Conservation (phyloP, 2,329 filamentous ascomycete genomes). For the Cryphonectria parasitica region DNA sequence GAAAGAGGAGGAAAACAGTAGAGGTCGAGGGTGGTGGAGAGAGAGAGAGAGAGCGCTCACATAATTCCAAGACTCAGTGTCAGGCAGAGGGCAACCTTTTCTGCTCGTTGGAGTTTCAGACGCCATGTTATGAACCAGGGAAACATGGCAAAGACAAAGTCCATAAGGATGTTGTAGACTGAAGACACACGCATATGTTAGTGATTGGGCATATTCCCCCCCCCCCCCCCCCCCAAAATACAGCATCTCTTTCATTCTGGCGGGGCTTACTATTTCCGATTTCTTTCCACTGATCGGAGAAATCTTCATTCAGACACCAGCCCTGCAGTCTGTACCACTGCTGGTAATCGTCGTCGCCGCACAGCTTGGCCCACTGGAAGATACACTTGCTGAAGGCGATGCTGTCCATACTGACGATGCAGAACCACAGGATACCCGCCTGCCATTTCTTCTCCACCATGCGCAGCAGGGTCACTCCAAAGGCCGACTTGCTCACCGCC, state of each 20-base stretch:
- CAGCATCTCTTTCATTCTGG: too few relatives aligned
- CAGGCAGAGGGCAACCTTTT: conserved; percentile 54
- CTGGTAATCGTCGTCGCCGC: conserved; percentile 46
- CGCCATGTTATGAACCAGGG: conserved; percentile 55
- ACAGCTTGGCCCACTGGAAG: conserved; percentile 54
- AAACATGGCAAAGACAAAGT: conserved; percentile 54
- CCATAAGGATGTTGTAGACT: conserved; percentile 60
- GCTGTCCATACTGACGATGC: conserved; percentile 52
- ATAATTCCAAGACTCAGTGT: conserved; percentile 57
- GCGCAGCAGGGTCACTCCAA: conserved; percentile 42
- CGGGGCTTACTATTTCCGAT: conserved; percentile 50
- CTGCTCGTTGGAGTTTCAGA: conserved; percentile 50
- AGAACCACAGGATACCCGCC: conserved; percentile 50
- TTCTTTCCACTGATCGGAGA: conserved; percentile 51
- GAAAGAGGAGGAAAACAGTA: not conserved
- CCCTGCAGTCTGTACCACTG: conserved; percentile 50
- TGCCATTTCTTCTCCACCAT: conserved; percentile 49
- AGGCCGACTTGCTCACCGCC: conserved; percentile 43
- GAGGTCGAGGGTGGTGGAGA: not conserved
- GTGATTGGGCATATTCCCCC: too few relatives aligned
- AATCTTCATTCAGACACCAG: conserved; percentile 46
- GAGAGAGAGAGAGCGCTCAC: conserved; percentile 33
- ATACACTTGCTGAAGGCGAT: conserved; percentile 53
- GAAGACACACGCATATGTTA: not conserved
- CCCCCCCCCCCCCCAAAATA: too few relatives aligned